Evolutionary conservation across 306 rosid species (phyloP), one percentile per base, ranked within the genome.

Genomic region (Purshia tridentata): DNA sequence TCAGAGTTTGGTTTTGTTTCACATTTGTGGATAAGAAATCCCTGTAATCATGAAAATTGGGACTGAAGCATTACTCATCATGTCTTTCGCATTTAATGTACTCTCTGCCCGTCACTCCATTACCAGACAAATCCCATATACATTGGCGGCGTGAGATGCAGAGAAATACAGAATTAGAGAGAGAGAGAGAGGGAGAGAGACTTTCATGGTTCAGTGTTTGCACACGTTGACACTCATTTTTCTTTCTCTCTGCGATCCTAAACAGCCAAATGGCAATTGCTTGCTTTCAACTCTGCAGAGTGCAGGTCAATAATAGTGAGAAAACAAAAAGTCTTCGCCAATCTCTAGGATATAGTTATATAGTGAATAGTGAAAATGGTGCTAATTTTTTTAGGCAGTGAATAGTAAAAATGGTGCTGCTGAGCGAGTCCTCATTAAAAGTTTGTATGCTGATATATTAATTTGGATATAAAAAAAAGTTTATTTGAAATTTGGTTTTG

Each of bases 21-120:
- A 19, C 40, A 5, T 0, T 45, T 19, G 4, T 12, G 58, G 56
- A 51, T 48, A 20, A 14, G 57, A 18, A 6, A n/a, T 63, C 19
- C 46, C 61, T 23, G 77, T 40, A 69, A 57, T 69, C 70, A 68
- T 74, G 77, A 52, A 70, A 61, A 58, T 57, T 39, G 76, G 58
- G 37, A 72, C 20, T 59, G 23, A 58, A 8, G 61, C 35, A 20
- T 8, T 46, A 8, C 37, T 35, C 39, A 70, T 41, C 20, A 42
- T 61, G 19, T 23, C 70, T 12, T 14, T 16, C 11, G 6, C 68
- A 67, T 76, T 76, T 16, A 76, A 67, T 76, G 68, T 11, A 29
- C 2, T 29, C 35, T 29, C 35, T 29, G 35, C 35, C 35, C 35
- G 0, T 3, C 2, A 29, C 35, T 29, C 35, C 35, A 29, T 29